Evolutionary conservation across 192 early-diverging fungal genomes (phyloP), one percentile per base, ranked within the genome.

Genomic region (Lobosporangium transversale): DNA sequence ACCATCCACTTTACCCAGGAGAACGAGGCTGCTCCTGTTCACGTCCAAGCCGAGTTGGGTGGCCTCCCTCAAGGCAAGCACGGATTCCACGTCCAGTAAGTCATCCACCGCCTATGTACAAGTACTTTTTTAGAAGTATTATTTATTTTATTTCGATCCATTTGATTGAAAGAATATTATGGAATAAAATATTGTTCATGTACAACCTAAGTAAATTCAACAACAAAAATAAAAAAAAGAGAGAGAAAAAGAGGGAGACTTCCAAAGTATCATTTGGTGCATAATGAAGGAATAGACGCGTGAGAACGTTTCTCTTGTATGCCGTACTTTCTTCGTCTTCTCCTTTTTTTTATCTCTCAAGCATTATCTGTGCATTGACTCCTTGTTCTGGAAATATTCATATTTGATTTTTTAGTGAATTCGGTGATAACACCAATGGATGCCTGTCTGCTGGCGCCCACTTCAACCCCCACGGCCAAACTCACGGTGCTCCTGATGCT

Each of bases 51-150:
- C 54, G 62, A 81, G 35, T 48, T 94, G 63, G 57, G 66, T 45
- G 91, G 91, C 36, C 84, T 96, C 49, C 65, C 67, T 5, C 81
- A 89, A 7, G 93, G 93, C 52, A 78, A 87, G 53, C 93, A 94
- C 83, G 94, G 94, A 51, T 94, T 96, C 91, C 94, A 96, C 81
- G 78, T 96, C 62, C 94, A 96, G 80, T 81, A 81, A 70, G 73
- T 70, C 18, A 27, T 26, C 27, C 29, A 8, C 2, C 11, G 15
- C n/a, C n/a, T n/a, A n/a, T n/a, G n/a, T n/a, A n/a, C n/a, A n/a
- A n/a, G n/a, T 42, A 42, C 40, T 42, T 42, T 42, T 42, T 42
- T 17, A 42, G 17, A n/a, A n/a, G n/a, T n/a, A n/a, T n/a, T n/a
- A n/a, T n/a, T n/a, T n/a, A n/a, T n/a, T n/a, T n/a, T n/a, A n/a